These are phyloP conservation scores for Candida rishiriensis DNA, from an alignment of 805 yeast genomes.

Conservation along the genomic window DNA sequence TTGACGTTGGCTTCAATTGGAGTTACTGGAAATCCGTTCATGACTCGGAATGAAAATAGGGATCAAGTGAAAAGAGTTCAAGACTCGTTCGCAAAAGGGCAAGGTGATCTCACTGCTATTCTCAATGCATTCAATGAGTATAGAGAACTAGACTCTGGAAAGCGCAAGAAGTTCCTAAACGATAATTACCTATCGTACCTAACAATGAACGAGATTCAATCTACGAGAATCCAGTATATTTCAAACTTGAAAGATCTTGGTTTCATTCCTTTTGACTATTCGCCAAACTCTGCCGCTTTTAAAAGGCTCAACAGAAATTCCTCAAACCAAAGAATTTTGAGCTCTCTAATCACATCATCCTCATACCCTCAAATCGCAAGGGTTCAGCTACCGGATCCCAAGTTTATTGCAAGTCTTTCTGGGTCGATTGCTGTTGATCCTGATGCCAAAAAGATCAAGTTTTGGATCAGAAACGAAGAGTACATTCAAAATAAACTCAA, in stretches of 20 bases:
- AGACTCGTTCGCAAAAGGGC: constrained; percentile 38
- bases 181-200: constrained; percentile 59
- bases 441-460: constrained; percentile 67
- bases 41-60: constrained; percentile 55
- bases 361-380: constrained; percentile 80
- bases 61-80: constrained; percentile 53
- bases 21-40: constrained; percentile 71
- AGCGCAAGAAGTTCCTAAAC: constrained; percentile 42
- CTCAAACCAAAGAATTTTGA: constrained; percentile 46
- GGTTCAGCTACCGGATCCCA: constrained; percentile 78
- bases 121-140: constrained; percentile 57
- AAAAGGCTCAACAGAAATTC: constrained; percentile 46
- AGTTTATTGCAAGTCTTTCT: constrained; percentile 58
- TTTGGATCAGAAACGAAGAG: constrained; percentile 66
- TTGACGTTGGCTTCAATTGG: constrained; percentile 77
- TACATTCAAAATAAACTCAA: constrained; percentile 29
- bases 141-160: constrained; percentile 25
- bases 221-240: constrained; percentile 66
- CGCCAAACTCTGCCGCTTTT: constrained; percentile 10
- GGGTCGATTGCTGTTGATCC: constrained; percentile 88
- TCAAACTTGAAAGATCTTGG: constrained; percentile 75
- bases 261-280: constrained; percentile 57
- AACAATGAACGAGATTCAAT: constrained; percentile 64
- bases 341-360: constrained; percentile 73
- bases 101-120: constrained; percentile 75